phyloP scores from a whole-genome alignment of 2,329 filamentous ascomycete genomes.

The Trichoderma koningii region DNA sequence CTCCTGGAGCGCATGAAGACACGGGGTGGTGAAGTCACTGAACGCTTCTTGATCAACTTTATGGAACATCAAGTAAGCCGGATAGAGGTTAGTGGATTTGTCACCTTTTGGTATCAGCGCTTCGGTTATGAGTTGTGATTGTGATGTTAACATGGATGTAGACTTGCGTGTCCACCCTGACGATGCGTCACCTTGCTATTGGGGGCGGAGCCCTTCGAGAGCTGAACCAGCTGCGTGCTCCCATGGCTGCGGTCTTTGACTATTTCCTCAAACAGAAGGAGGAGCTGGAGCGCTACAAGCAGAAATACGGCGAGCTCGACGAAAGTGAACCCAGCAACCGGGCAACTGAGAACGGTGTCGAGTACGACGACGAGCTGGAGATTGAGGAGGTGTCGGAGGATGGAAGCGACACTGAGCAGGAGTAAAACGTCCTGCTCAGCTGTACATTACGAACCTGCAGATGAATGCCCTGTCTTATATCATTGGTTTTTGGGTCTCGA shows the following conservation, averaged over 20 bases:
- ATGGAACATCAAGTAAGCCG: slow-evolving; percentile 93
- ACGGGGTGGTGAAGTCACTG: slow-evolving; percentile 80
- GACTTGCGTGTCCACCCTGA: slow-evolving; percentile 79
- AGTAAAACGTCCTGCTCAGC: slow-evolving; percentile 9
- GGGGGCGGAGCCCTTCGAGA: slow-evolving; percentile 64
- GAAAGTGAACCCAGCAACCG: slow-evolving; percentile 29
- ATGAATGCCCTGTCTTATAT: not conserved
- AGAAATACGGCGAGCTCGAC: slow-evolving; percentile 51
- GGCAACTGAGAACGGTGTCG: slow-evolving; percentile 27
- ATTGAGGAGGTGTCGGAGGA: not conserved
- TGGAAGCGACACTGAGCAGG: slow-evolving; percentile 38
- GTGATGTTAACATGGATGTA: slow-evolving; percentile 40
- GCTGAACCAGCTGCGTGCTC: slow-evolving; percentile 72
- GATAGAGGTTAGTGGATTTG: slow-evolving; percentile 72
- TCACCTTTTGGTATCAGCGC: too few relatives aligned
- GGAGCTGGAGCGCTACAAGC: slow-evolving; percentile 65
- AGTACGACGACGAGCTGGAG: slow-evolving; percentile 13
- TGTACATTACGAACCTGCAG: not conserved
- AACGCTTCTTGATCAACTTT: slow-evolving; percentile 84
- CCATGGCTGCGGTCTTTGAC: slow-evolving; percentile 72
- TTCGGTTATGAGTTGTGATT: not conserved
- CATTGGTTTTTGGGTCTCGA: not conserved
- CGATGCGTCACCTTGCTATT: slow-evolving; percentile 74
- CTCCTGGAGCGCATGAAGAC: slow-evolving; percentile 69
- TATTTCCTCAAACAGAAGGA: slow-evolving; percentile 62